Evolutionary conservation across 1,139 yeast species (phyloP).

Genomic region (Hyphopichia fennica): DNA sequence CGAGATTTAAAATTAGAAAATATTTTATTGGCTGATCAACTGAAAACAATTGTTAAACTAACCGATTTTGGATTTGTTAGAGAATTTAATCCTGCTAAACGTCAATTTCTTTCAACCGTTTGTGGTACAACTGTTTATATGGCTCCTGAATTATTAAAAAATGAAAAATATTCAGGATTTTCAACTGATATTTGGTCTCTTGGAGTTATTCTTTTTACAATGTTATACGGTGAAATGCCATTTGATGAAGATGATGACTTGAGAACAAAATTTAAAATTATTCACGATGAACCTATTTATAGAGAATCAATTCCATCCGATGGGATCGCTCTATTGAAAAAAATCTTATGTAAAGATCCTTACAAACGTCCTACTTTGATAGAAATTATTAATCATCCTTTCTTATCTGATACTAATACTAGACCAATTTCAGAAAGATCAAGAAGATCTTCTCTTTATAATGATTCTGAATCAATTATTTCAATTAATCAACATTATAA

Average conservation of each 20-base stretch:
- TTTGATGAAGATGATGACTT: slow-evolving; percentile 82
- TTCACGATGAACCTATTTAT: slow-evolving; percentile 64
- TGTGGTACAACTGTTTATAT: slow-evolving; percentile 93
- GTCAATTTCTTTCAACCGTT: slow-evolving; percentile 68
- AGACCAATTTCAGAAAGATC: slow-evolving; percentile 16
- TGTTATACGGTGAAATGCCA: slow-evolving; percentile 87
- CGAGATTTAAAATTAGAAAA: slow-evolving; percentile 89
- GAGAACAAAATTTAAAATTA: slow-evolving; percentile 59
- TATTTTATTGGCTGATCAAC: slow-evolving; percentile 68
- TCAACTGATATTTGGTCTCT: slow-evolving; percentile 89
- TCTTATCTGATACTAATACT: slow-evolving; percentile 47
- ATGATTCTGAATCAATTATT: slow-evolving; percentile 38
- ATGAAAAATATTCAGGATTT: slow-evolving; percentile 76
- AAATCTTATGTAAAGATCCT: slow-evolving; percentile 68
- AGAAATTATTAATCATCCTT: slow-evolving; percentile 63
- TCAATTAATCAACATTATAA: slow-evolving; percentile 44
- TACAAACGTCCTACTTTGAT: slow-evolving; percentile 56
- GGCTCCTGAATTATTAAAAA: slow-evolving; percentile 70
- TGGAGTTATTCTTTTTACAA: slow-evolving; percentile 89
- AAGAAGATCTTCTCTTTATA: slow-evolving; percentile 11
- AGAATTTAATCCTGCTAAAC: slow-evolving; percentile 57
- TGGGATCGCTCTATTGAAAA: slow-evolving; percentile 49
- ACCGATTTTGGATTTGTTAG: slow-evolving; percentile 95
- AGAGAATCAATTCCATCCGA: slow-evolving; percentile 45
- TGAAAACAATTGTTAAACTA: slow-evolving; percentile 59